Evolutionary conservation across 306 rosid genomes (phyloP).

Genomic region (Cucurbita pepo): DNA sequence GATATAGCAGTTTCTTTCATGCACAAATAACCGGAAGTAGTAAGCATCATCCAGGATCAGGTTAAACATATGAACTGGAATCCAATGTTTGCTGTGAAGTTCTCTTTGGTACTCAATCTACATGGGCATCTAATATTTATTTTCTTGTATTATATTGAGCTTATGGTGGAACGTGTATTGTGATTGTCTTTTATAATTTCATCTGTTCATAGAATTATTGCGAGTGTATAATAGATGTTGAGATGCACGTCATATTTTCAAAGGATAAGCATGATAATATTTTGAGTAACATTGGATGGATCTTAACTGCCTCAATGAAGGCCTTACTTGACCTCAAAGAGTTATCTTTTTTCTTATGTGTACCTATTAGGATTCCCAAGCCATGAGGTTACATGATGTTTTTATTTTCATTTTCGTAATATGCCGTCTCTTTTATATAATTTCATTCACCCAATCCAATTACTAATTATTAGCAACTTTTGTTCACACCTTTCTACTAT

Average conservation of each 20-base stretch:
- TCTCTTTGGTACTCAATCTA: neutral
- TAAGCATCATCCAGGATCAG: neutral
- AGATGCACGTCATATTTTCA: neutral
- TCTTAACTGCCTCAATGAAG: neutral
- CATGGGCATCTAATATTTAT: neutral
- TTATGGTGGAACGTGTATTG: neutral
- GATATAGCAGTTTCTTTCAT: neutral
- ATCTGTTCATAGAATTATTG: neutral
- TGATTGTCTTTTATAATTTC: neutral
- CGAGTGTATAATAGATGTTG: neutral
- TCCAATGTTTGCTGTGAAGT: neutral
- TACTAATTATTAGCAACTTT: neutral
- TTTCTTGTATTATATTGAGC: neutral
- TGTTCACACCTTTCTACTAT: slow-evolving; percentile 21
- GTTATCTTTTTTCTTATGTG: neutral
- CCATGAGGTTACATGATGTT: neutral
- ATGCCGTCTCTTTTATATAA: too few species aligned
- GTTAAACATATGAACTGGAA: neutral
- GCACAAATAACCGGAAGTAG: neutral
- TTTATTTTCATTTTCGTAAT: neutral
- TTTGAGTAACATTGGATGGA: neutral
- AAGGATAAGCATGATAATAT: neutral
- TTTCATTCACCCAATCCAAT: neutral
- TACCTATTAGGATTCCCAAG: neutral
- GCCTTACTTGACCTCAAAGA: neutral